Conservation (phyloP, 768 basidiomycete genomes). For the Mycena sanguinolenta region DNA sequence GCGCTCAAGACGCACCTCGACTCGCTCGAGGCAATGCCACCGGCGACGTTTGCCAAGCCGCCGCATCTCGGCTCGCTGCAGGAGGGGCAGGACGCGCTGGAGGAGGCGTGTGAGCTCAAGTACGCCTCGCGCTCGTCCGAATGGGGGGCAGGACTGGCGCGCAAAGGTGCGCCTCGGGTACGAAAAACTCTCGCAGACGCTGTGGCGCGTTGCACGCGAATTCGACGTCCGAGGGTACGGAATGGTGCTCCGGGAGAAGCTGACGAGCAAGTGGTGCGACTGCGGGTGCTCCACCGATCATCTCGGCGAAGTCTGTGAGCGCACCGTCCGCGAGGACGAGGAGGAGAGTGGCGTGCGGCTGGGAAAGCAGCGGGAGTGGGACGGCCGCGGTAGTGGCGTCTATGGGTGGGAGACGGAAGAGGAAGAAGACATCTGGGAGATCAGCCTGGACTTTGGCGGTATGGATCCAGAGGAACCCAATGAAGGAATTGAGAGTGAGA, state of each 20-base stretch:
- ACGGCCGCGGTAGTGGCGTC: slow-evolving; percentile 79
- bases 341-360: slow-evolving; percentile 67
- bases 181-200: slow-evolving; percentile 70
- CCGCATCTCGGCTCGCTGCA: slow-evolving; percentile 72
- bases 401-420: slow-evolving; percentile 82
- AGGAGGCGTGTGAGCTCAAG: slow-evolving; percentile 73
- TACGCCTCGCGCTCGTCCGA: slow-evolving; percentile 57
- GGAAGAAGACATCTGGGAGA: slow-evolving; percentile 84
- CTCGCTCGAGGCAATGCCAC: slow-evolving; percentile 68
- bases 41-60: slow-evolving; percentile 72
- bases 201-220: slow-evolving; percentile 80
- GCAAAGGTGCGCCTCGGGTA: slow-evolving; percentile 74
- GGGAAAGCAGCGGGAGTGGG: slow-evolving; percentile 84
- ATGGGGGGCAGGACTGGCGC: slow-evolving; percentile 70
- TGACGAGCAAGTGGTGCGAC: slow-evolving; percentile 84
- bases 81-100: slow-evolving; percentile 72
- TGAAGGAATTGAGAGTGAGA: slow-evolving; percentile 59
- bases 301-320: slow-evolving; percentile 82
- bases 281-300: slow-evolving; percentile 87
- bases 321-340: slow-evolving; percentile 78
- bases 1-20: slow-evolving; percentile 74
- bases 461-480: slow-evolving; percentile 65
- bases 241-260: slow-evolving; percentile 75
- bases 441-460: slow-evolving; percentile 75
- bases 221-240: slow-evolving; percentile 84